These are phyloP conservation scores for Remersonia thermophila DNA, from an alignment of 2,329 filamentous ascomycete species.

Conservation along the genomic window DNA sequence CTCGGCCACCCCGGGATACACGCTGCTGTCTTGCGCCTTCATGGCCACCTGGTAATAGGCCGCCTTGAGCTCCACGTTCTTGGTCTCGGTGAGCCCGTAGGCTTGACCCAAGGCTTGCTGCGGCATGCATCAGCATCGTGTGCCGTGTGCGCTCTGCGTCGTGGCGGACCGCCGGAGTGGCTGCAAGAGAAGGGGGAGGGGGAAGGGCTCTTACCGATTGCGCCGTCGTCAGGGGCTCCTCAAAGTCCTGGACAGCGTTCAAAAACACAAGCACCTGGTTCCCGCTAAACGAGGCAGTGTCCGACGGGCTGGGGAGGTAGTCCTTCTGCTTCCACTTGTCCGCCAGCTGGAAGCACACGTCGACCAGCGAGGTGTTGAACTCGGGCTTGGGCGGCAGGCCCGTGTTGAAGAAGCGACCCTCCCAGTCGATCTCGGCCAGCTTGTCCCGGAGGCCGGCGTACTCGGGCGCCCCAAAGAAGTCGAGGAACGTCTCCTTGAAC, in stretches of 20 bases:
- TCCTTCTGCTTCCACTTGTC: conserved; percentile 62
- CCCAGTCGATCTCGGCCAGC: conserved; percentile 71
- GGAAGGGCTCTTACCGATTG: too few relatives aligned
- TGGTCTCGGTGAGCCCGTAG: conserved; percentile 61
- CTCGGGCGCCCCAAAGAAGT: conserved; percentile 61
- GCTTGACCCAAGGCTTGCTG: conserved; percentile 53
- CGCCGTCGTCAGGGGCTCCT: conserved; percentile 47
- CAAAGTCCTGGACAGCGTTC: conserved; percentile 60
- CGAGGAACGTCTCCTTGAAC: conserved; percentile 77
- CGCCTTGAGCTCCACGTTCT: conserved; percentile 76
- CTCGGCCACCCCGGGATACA: conserved; percentile 59
- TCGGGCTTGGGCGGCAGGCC: conserved; percentile 82
- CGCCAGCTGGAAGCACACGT: conserved; percentile 72
- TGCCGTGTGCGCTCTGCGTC: too few relatives aligned
- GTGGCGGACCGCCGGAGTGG: too few relatives aligned
- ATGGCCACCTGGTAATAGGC: conserved; percentile 74
- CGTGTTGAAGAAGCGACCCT: conserved; percentile 76
- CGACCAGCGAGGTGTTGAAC: conserved; percentile 80
- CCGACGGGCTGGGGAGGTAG: conserved; percentile 52
- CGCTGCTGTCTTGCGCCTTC: conserved; percentile 54
- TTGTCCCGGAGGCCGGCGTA: conserved; percentile 54
- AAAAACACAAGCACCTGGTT: conserved; percentile 91
- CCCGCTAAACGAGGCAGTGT: conserved; percentile 63
- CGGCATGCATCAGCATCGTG: background rate
- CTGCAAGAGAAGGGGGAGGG: too few relatives aligned